A percentile compares a stretch with the other conserved stretches of the same genome.
phyloP scores from a whole-genome alignment of 257 asterid species.

The Prunella vulgaris region DNA sequence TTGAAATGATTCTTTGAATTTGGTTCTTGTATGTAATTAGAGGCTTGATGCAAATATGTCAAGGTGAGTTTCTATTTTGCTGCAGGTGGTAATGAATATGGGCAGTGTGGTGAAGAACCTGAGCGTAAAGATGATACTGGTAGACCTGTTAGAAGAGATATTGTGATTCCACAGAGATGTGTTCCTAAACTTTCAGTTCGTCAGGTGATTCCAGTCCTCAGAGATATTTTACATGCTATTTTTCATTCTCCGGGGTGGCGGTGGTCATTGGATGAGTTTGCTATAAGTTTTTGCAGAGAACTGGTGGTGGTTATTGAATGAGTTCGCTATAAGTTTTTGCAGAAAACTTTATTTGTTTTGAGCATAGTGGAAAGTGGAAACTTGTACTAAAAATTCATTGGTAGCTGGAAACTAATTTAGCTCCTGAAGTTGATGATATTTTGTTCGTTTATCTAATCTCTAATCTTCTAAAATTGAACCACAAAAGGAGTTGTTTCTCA shows the following conservation, averaged over 20 bases:
- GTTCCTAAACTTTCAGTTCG: slow-evolving; percentile 89
- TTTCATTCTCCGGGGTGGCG: too few relatives aligned
- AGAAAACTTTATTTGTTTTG: background rate
- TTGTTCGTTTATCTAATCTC: background rate
- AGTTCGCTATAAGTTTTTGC: slow-evolving; percentile 1
- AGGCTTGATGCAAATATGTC: background rate
- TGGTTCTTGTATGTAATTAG: background rate
- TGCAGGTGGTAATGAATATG: slow-evolving; percentile 98
- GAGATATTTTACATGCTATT: too few relatives aligned
- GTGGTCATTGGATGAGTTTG: background rate
- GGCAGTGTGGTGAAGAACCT: slow-evolving; percentile 99
- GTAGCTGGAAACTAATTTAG: background rate
- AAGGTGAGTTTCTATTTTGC: slow-evolving; percentile 19
- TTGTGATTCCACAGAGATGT: slow-evolving; percentile 85
- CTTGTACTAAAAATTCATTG: slow-evolving; percentile 1
- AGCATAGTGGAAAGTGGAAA: background rate
- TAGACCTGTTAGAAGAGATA: slow-evolving; percentile 86
- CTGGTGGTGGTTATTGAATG: background rate
- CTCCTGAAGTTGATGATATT: slow-evolving; percentile 8
- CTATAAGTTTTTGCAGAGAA: slow-evolving; percentile 1
- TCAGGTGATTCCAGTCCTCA: slow-evolving; percentile 48
- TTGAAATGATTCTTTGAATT: slow-evolving; percentile 2
- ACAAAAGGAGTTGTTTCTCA: background rate
- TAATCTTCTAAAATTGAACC: slow-evolving; percentile 1
- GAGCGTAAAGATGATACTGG: slow-evolving; percentile 90